A percentile compares a stretch with the other conserved stretches of the same genome.
Evolutionary conservation across 352 stramenopile genomes (phyloP).

Genomic region (Phytophthora parvispora): DNA sequence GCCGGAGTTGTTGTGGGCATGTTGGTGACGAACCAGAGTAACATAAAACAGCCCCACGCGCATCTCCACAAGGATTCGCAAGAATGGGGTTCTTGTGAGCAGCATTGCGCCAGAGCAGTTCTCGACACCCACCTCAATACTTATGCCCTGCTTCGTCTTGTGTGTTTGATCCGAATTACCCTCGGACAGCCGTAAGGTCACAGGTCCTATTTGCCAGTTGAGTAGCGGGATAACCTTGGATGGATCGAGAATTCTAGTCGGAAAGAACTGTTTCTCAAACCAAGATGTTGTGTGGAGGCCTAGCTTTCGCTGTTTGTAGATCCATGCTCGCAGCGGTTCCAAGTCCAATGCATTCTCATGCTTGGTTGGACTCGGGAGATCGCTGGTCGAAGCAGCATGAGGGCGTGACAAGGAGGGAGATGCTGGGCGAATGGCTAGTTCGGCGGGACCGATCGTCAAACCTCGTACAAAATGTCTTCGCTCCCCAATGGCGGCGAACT

Average conservation of each 20-base stretch:
- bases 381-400: conserved; percentile 27
- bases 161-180: conserved; percentile 24
- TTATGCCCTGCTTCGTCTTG: conserved; percentile 21
- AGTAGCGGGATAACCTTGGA: conserved; percentile 46
- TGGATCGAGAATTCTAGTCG: conserved; percentile 26
- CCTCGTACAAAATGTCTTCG: conserved; percentile 49
- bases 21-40: conserved; percentile 41
- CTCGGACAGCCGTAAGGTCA: conserved; percentile 54
- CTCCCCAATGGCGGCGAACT: conserved; percentile 26
- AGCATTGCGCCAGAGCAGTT: conserved; percentile 60
- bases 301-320: conserved; percentile 29
- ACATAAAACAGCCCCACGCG: conserved; percentile 63
- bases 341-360: conserved; percentile 17
- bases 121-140: conserved; percentile 57
- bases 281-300: conserved; percentile 21
- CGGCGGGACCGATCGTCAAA: conserved; percentile 24
- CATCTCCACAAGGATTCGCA: conserved; percentile 64
- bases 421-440: conserved; percentile 14
- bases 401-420: conserved; percentile 25
- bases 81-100: conserved; percentile 32
- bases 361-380: conserved; percentile 31
- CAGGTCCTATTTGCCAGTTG: conserved; percentile 66
- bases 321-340: conserved; percentile 31
- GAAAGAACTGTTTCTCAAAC: conserved; percentile 40
- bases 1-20: conserved; percentile 2